Base-by-base conservation (phyloP, 768 basidiomycete genomes). In the Phaeotremella skinneri region DNA sequence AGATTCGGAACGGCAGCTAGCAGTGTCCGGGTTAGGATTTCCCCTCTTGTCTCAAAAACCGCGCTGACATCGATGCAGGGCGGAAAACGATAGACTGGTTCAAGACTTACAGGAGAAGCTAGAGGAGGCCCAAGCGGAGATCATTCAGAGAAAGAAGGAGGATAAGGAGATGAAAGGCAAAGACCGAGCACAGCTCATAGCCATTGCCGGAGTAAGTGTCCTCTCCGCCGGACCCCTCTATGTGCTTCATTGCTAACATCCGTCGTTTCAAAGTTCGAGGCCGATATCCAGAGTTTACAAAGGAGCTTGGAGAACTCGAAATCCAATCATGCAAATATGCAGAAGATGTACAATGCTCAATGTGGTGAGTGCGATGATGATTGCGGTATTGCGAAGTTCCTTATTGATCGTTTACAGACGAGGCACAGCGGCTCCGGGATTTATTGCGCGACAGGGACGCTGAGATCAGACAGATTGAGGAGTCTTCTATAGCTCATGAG, bases 131-230 rank as follows among this genome's bases (percentile, higher is more conserved):
- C 80, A 82, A 62, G 83, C 80, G 13, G 93, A 96, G 75, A 80
- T 96, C 6, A 85, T 81, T 14, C 82, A 87, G 4, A 86, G 88
- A 3, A 89, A 90, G 75, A 83, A 89, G 39, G 91, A 97, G 68
- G 92, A 97, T 77, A 96, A 97, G 78, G 93, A 97, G 69, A 77
- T 94, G 64, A 81, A 89, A 45, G 81, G 83, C 13, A 93, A 92
- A 76, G 93, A 96, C 81, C 90, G 90, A 58, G 42, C 57, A 21
- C 41, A 56, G 39, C 6, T 61, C 26, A 48, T 52, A 34, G 56
- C 60, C 49, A 72, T 77, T 16, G 55, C 61, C 3, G 56, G 55
- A 11, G 68, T 78, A 25, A 65, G 54, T 37, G 52, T 57, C 67
- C 59, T 14, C 43, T 16, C 48, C 34, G 55, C 54, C 70, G 89